Conservation (phyloP, 192 early-diverging fungal species). For the Phycomyces blakesleeanus region DNA sequence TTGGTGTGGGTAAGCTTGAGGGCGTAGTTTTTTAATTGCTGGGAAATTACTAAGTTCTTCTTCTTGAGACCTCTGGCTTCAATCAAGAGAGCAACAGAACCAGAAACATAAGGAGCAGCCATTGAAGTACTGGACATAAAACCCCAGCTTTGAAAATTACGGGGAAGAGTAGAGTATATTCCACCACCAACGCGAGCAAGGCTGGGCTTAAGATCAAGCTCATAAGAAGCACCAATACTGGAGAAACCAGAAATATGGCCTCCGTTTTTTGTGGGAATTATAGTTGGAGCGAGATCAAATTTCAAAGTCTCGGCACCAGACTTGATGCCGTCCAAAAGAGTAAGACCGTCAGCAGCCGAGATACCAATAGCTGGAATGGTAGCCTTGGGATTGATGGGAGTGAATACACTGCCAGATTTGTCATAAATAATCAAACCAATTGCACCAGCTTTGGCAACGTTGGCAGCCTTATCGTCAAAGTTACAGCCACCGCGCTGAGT, state of each 20-base stretch:
- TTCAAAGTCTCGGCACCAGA: background rate
- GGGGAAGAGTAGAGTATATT: slow-evolving; percentile 52
- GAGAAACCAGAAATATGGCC: slow-evolving; percentile 65
- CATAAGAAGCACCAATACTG: slow-evolving; percentile 55
- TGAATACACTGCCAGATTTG: slow-evolving; percentile 25
- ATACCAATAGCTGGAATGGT: slow-evolving; percentile 53
- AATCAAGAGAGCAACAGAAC: slow-evolving; percentile 49
- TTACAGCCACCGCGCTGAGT: slow-evolving; percentile 71
- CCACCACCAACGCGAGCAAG: slow-evolving; percentile 56
- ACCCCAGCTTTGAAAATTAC: slow-evolving; percentile 38
- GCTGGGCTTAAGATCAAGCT: slow-evolving; percentile 57
- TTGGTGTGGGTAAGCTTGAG: slow-evolving; percentile 5
- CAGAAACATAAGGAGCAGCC: slow-evolving; percentile 83
- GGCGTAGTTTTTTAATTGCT: slow-evolving; percentile 36
- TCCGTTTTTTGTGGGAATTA: slow-evolving; percentile 19
- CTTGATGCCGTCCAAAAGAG: slow-evolving; percentile 44
- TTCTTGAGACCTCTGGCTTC: slow-evolving; percentile 28
- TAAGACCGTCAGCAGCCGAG: slow-evolving; percentile 46
- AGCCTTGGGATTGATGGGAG: slow-evolving; percentile 30
- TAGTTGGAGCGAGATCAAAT: background rate
- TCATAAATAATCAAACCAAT: slow-evolving; percentile 66
- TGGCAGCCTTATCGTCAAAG: slow-evolving; percentile 59
- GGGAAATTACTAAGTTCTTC: slow-evolving; percentile 21
- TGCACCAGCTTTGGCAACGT: slow-evolving; percentile 60
- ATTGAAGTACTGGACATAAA: slow-evolving; percentile 87